Base-by-base conservation (phyloP, 2,329 filamentous ascomycete genomes). In the Aspergillus vadensis region DNA sequence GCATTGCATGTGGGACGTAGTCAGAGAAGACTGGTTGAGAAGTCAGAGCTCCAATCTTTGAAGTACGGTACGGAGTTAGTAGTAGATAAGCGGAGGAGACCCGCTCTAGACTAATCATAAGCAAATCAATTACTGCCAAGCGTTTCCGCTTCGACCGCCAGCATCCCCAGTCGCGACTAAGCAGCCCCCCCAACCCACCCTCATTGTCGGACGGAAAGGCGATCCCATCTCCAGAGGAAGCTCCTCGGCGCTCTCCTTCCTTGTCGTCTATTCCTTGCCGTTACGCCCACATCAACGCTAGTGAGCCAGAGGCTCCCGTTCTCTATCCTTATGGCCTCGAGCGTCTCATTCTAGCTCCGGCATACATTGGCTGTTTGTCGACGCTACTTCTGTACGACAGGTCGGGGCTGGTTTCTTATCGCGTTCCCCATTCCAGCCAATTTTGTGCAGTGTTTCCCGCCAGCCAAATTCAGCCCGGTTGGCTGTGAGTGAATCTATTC, bases 81-180 rank as follows among this genome's bases (percentile, higher is more conserved):
- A 36, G 39, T 17, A 43, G 39, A 19, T 19, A 43, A 43, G 39
- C 15, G 39, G 39, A 43, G 39, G 12, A 49, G 23, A 39, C 38
- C 36, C 27, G 36, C 19, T 23, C 19, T 38, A 30, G 27, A 30
- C 27, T 30, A 58, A 36, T 36, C 5, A 36, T 53, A 48, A 38
- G 48, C 50, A 51, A 51, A 15, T 56, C 49, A 55, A 58, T 54
- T 57, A 54, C 55, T 61, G 61, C 59, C 60, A 63, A 63, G 63
- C 59, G 48, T 60, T 60, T 63, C 66, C 59, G 60, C 62, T 58
- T 65, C 49, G 53, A 47, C 43, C 58, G 47, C 48, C 43, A 44
- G 55, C 59, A 61, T 65, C 58, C 55, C 60, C 57, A 60, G 39
- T 67, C 62, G 58, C 51, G 58, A 58, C 57, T 54, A 12, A 36